A percentile compares a stretch with the other conserved stretches of the same genome.
Evolutionary conservation across 129 eudicot species (phyloP).

Genomic region (Gnaphalium uliginosum): DNA sequence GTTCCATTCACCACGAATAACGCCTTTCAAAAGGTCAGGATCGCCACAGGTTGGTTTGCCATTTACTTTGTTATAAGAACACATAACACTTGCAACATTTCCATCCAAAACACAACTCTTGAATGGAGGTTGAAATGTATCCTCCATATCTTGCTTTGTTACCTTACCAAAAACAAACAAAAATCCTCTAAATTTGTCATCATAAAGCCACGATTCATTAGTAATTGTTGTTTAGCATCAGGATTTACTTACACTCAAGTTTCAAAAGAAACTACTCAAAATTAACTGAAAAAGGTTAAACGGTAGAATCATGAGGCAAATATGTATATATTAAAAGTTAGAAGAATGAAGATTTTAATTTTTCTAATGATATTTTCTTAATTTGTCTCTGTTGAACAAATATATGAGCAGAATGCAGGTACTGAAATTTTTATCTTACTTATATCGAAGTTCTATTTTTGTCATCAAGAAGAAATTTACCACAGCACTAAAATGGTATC

Average conservation of each 20-base stretch:
- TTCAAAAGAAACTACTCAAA: background rate
- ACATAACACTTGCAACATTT: conserved; percentile 59
- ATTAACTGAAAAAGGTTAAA: no score
- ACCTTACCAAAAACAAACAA: conserved; percentile 29
- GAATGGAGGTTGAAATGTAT: conserved; percentile 61
- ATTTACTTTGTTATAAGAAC: conserved; percentile 56
- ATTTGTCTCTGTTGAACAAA: background rate
- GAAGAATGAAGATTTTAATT: no score
- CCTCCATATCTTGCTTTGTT: conserved; percentile 51
- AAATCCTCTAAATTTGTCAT: background rate
- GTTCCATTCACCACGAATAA: conserved; percentile 45
- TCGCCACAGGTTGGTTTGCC: conserved; percentile 60
- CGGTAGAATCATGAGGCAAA: no score
- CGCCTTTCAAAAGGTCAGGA: conserved; percentile 40
- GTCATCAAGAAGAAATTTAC: conserved; percentile 23
- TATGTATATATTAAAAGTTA: no score
- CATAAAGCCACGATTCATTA: background rate
- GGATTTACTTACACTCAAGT: background rate
- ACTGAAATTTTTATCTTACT: background rate
- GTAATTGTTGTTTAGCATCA: background rate
- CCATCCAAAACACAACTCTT: conserved; percentile 55
- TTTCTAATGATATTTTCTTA: no score
- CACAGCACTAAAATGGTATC: conserved; percentile 48
- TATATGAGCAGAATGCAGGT: background rate
- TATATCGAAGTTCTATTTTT: background rate